These are phyloP conservation scores for Gaeumannomyces tritici DNA, from an alignment of 2,329 filamentous ascomycete genomes.

Conservation along the genomic window DNA sequence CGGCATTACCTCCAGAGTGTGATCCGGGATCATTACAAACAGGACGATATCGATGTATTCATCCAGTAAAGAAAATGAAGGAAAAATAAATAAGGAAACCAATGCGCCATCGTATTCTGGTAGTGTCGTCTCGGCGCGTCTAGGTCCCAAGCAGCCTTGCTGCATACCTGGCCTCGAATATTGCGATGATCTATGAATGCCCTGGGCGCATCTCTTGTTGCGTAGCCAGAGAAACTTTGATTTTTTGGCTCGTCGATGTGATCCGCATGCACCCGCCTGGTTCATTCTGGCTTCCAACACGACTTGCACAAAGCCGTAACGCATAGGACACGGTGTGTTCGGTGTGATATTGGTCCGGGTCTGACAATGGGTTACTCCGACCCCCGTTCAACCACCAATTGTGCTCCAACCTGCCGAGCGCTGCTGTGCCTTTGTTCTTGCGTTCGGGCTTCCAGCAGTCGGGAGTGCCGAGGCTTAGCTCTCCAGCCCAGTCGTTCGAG, in stretches of 20 bases:
- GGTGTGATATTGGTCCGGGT: background rate
- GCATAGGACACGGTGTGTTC: background rate
- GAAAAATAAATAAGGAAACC: background rate
- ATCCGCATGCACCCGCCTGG: background rate
- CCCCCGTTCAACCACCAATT: background rate
- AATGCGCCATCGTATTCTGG: background rate
- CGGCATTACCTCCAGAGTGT: slow-evolving; percentile 16
- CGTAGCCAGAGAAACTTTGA: background rate
- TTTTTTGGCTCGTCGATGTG: background rate
- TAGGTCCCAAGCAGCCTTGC: no score
- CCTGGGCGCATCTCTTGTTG: background rate
- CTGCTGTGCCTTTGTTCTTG: background rate
- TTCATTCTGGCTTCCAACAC: background rate
- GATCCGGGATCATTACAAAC: slow-evolving; percentile 19
- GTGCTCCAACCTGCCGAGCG: background rate
- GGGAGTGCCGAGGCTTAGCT: background rate
- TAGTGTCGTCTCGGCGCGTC: background rate
- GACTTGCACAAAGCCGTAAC: background rate
- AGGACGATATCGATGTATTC: slow-evolving; percentile 11
- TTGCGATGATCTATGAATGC: background rate
- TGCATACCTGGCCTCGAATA: no score
- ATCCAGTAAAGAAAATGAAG: background rate
- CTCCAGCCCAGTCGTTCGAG: no score
- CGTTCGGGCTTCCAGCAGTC: background rate
- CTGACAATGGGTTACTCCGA: background rate